Evolutionary conservation across 371 early-diverging fungal genomes (phyloP), one percentile per base, ranked within the genome.

Genomic region (Mortierella sp.): DNA sequence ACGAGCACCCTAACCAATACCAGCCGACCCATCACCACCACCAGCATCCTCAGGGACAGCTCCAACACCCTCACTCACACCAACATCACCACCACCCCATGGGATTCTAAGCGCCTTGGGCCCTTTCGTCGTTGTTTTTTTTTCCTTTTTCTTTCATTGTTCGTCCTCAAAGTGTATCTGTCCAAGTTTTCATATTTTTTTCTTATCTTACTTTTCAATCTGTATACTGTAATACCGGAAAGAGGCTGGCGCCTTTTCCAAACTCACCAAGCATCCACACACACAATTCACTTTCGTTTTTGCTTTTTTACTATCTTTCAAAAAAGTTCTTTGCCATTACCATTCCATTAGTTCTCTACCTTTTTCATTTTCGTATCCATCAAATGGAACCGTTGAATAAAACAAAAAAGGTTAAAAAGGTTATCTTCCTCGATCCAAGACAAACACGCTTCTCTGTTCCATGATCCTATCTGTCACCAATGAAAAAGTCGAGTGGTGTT

Each of bases 1-100:
- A 76, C 66, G 73, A 74, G 34, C 81, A 80, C 63, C 81, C 81
- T 1, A 80, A 80, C 45, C 81, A 80, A 68, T 71, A 76, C 61
- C 66, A 58, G 39, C 68, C 40, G 37, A 61, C 53, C 37, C 71
- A 71, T 7, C 61, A 68, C 22, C 68, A 50, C 11, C 80, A 79
- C 24, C 76, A 67, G 9, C 75, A 69, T 8, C 48, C 69, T 19
- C 78, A 68, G 2, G 73, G 70, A 50, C 74, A 70, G 22, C 70
- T 55, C 29, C 55, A 66, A 10, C 80, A 80, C 55, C 79, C 71
- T 26, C 71, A 73, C 29, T 34, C 34, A 13, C 74, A 73, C 11
- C 67, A 71, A 14, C 74, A 71, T n/a, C 75, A 66, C n/a, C 79
- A 80, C 9, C 81, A 80, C 34, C 81, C 81, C 4, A 66, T 80